Evolutionary conservation across 2,329 filamentous ascomycete species (phyloP).

Genomic region (Fusarium nygamai): DNA sequence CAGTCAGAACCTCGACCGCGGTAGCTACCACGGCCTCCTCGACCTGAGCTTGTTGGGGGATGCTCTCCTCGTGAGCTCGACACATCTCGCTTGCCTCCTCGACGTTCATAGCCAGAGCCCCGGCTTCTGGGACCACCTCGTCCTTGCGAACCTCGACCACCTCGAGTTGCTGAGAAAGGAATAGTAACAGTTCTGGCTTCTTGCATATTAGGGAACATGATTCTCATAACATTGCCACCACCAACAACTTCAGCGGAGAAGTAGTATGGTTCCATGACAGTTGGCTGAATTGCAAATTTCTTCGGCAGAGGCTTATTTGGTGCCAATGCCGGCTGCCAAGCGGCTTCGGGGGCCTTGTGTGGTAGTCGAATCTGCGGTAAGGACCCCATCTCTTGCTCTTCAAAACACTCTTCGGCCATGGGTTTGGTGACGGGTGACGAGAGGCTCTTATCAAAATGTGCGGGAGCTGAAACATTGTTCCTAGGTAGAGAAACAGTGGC

Average conservation of each 20-base stretch:
- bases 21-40: slow-evolving; percentile 53
- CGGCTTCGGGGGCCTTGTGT: slow-evolving; percentile 66
- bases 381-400: slow-evolving; percentile 83
- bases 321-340: slow-evolving; percentile 68
- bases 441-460: slow-evolving; percentile 51
- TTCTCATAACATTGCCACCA: slow-evolving; percentile 50
- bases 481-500: slow-evolving; percentile 77
- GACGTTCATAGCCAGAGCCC: slow-evolving; percentile 43
- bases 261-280: slow-evolving; percentile 49
- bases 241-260: slow-evolving; percentile 48
- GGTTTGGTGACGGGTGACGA: slow-evolving; percentile 67
- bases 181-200: slow-evolving; percentile 52
- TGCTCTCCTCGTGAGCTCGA: slow-evolving; percentile 44
- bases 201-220: slow-evolving; percentile 55
- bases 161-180: slow-evolving; percentile 48
- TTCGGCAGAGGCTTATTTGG: slow-evolving; percentile 65
- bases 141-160: slow-evolving; percentile 43
- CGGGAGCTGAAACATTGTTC: slow-evolving; percentile 7
- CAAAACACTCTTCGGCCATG: slow-evolving; percentile 82
- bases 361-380: slow-evolving; percentile 77
- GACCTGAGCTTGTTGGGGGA: slow-evolving; percentile 39
- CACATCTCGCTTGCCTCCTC: slow-evolving; percentile 49
- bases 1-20: slow-evolving; percentile 55
- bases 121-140: slow-evolving; percentile 45
- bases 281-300: slow-evolving; percentile 57